These are phyloP conservation scores for Scedosporium apiospermum DNA, from an alignment of 2,329 filamentous ascomycete genomes.

Conservation along the genomic window DNA sequence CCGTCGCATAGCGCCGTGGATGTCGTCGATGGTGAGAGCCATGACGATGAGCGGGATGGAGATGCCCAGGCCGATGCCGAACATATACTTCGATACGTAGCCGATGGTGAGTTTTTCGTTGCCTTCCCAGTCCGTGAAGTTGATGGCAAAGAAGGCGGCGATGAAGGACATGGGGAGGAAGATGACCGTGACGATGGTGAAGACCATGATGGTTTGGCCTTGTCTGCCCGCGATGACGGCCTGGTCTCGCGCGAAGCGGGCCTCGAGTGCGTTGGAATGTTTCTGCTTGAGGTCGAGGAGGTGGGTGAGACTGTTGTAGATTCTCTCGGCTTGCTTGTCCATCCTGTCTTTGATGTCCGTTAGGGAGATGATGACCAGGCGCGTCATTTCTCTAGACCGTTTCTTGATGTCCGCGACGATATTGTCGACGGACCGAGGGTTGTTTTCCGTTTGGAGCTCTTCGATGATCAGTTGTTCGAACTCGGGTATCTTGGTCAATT, in stretches of 20 bases:
- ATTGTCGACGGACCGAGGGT: background rate
- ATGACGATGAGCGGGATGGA: conserved; percentile 8
- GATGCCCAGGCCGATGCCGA: conserved; percentile 7
- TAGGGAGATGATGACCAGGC: conserved; percentile 15
- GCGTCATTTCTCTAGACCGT: conserved; percentile 23
- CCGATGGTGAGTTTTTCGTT: conserved; percentile 6
- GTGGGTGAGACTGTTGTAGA: conserved; percentile 18
- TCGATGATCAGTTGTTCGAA: conserved; percentile 2
- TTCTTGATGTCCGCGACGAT: conserved; percentile 15
- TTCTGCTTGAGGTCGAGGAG: conserved; percentile 34
- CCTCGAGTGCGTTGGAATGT: conserved; percentile 34
- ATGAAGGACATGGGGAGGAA: conserved; percentile 32
- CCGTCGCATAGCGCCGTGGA: conserved; percentile 9
- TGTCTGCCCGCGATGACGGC: conserved; percentile 29
- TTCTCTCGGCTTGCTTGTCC: conserved; percentile 4
- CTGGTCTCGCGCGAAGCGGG: conserved; percentile 28
- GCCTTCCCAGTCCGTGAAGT: conserved; percentile 13
- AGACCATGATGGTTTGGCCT: conserved; percentile 33
- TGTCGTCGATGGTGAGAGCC: conserved; percentile 7
- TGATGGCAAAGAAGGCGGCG: conserved; percentile 29
- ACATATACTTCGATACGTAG: conserved; percentile 6
- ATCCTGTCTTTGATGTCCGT: conserved; percentile 4
- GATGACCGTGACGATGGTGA: conserved; percentile 35
- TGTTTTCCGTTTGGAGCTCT: conserved; percentile 3
- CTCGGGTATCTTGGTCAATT: conserved; percentile 1